These are phyloP conservation scores for Podospora fimiseda DNA, from an alignment of 495 filamentous ascomycete species.

Conservation along the genomic window DNA sequence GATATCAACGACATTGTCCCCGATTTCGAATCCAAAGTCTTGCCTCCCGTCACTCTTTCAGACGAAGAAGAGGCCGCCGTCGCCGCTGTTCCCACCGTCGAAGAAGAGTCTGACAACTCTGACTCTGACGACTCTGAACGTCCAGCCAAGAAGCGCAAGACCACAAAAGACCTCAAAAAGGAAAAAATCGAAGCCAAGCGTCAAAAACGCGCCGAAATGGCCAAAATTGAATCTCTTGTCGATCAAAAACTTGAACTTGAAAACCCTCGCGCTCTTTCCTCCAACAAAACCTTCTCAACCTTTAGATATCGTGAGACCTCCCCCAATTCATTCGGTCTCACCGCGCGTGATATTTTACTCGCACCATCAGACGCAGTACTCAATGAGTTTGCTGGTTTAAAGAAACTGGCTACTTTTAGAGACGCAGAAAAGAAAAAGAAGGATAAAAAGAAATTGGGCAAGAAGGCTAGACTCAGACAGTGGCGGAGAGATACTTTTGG, in stretches of 20 bases:
- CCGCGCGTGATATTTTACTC: constrained; percentile 83
- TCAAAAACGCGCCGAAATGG: constrained; percentile 66
- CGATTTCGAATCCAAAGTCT: constrained; percentile 64
- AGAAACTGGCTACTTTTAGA: constrained; percentile 87
- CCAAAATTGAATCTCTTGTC: constrained; percentile 80
- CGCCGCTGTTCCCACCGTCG: constrained; percentile 35
- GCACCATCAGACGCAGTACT: constrained; percentile 74
- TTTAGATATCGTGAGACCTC: constrained; percentile 96
- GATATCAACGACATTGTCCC: constrained; percentile 89
- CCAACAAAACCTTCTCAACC: constrained; percentile 15
- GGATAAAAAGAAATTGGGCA: constrained; percentile 80
- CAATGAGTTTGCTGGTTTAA: constrained; percentile 86
- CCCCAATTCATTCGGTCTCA: constrained; percentile 81
- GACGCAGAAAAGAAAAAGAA: constrained; percentile 80
- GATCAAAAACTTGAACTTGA: constrained; percentile 73
- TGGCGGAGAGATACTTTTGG: constrained; percentile 95
- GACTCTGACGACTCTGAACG: constrained; percentile 28
- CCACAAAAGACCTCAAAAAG: constrained; percentile 55
- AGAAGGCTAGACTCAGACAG: constrained; percentile 81
- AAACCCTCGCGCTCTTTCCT: constrained; percentile 46
- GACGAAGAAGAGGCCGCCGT: constrained; percentile 33
- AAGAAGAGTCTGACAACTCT: constrained; percentile 23
- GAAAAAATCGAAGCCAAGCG: constrained; percentile 67
- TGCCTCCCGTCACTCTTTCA: constrained; percentile 49
- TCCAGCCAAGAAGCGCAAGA: constrained; percentile 52